Evolutionary conservation across 2,329 filamentous ascomycete genomes (phyloP).

Genomic region (Aspergillus quadricinctus): DNA sequence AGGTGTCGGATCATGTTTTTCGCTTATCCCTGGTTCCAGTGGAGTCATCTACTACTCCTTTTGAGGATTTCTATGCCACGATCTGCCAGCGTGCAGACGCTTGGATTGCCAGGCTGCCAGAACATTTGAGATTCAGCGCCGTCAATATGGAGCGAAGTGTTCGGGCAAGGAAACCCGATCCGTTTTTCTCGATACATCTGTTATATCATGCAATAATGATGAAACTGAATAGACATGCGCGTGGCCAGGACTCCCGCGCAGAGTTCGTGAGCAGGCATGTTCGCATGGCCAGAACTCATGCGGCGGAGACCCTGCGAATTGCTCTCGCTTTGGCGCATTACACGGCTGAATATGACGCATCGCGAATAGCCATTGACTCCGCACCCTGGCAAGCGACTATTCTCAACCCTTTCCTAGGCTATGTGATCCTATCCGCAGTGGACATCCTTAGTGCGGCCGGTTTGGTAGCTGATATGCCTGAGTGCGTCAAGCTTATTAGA

Average conservation of each 20-base stretch:
- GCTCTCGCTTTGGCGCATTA: constrained; percentile 21
- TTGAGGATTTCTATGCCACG: constrained; percentile 51
- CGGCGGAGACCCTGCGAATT: constrained; percentile 50
- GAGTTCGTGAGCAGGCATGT: constrained; percentile 45
- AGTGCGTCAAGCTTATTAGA: constrained; percentile 52
- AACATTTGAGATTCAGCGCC: constrained; percentile 50
- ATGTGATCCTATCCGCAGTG: constrained; percentile 58
- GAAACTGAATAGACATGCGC: constrained; percentile 60
- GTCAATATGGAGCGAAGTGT: constrained; percentile 57
- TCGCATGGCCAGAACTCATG: constrained; percentile 49
- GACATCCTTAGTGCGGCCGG: constrained; percentile 64
- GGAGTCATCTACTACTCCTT: constrained; percentile 41
- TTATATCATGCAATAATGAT: constrained; percentile 63
- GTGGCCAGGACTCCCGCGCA: constrained; percentile 39
- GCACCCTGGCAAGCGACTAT: constrained; percentile 35
- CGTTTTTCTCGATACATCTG: constrained; percentile 61
- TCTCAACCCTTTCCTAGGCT: constrained; percentile 60
- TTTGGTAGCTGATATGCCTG: constrained; percentile 47
- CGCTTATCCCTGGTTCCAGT: constrained; percentile 46
- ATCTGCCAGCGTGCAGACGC: constrained; percentile 50
- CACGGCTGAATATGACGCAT: constrained; percentile 18
- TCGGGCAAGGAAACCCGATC: constrained; percentile 51
- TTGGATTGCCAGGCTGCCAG: constrained; percentile 58
- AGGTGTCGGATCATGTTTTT: constrained; percentile 58
- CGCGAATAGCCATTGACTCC: constrained; percentile 15